Evolutionary conservation across 2,329 filamentous ascomycete genomes (phyloP).

Genomic region (Chrysosporium keratinophilum): DNA sequence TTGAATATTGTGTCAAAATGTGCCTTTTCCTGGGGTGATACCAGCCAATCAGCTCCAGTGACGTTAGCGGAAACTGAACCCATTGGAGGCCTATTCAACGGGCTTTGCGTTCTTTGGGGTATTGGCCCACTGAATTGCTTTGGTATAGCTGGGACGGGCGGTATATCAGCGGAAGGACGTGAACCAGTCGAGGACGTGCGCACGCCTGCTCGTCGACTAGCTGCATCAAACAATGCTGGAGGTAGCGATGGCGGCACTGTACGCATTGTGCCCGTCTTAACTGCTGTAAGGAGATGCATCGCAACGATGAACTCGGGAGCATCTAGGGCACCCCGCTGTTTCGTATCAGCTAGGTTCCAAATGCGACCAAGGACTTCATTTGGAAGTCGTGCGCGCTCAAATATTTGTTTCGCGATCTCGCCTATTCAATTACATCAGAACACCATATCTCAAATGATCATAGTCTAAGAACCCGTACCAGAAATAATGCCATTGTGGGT

Average conservation of each 20-base stretch:
- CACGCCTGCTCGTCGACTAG: constrained; percentile 55
- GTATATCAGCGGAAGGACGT: constrained; percentile 40
- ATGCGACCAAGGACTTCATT: constrained; percentile 89
- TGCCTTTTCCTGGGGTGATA: constrained; percentile 71
- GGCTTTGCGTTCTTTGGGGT: constrained; percentile 50
- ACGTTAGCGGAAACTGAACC: constrained; percentile 44
- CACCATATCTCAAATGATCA: neutral
- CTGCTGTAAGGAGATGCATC: constrained; percentile 91
- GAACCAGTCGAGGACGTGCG: constrained; percentile 41
- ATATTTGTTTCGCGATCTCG: constrained; percentile 83
- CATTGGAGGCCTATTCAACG: constrained; percentile 44
- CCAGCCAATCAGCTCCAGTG: constrained; percentile 64
- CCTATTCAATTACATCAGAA: constrained; percentile 37
- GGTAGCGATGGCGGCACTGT: constrained; percentile 71
- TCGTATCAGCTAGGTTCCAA: constrained; percentile 89
- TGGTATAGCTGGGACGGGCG: constrained; percentile 58
- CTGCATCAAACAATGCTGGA: constrained; percentile 79
- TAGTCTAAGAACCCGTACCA: constrained; percentile 31
- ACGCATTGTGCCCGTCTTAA: constrained; percentile 72
- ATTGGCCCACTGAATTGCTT: constrained; percentile 66
- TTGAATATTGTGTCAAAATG: constrained; percentile 81
- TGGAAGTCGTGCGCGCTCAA: constrained; percentile 80
- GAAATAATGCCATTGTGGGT: constrained; percentile 67
- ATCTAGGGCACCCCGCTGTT: constrained; percentile 78
- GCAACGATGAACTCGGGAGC: constrained; percentile 92